Conservation (phyloP, 495 filamentous ascomycete species). For the Cryomyces minteri region DNA sequence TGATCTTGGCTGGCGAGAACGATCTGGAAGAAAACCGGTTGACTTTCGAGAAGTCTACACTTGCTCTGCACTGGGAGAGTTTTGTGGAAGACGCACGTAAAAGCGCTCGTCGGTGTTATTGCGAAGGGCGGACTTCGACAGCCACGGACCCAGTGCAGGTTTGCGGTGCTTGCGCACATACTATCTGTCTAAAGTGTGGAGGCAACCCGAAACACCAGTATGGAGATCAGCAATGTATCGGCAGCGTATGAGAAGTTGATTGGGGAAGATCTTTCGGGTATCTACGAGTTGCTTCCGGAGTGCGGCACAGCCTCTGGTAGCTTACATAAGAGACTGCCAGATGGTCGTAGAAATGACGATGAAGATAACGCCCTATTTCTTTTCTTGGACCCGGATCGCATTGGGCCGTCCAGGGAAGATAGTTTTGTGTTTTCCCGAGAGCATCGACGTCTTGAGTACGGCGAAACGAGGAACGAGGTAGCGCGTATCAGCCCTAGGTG, state of each 20-base stretch:
- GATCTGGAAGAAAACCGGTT: too few species aligned
- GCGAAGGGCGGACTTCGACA: constrained; percentile 32
- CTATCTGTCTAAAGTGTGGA: constrained; percentile 33
- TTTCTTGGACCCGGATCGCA: constrained; percentile 42
- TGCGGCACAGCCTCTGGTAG: constrained; percentile 50
- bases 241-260: constrained; percentile 16
- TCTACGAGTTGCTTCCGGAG: constrained; percentile 33
- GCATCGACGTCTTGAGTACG: constrained; percentile 29
- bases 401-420: constrained; percentile 30
- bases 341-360: not conserved
- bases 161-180: constrained; percentile 36
- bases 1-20: too few species aligned
- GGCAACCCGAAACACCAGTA: constrained; percentile 39
- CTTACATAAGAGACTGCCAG: constrained; percentile 29
- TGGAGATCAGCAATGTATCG: constrained; percentile 4
- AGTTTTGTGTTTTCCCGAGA: constrained; percentile 44
- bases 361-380: constrained; percentile 31
- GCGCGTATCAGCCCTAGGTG: not conserved
- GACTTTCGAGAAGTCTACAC: too few species aligned
- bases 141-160: constrained; percentile 20
- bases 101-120: constrained; percentile 27
- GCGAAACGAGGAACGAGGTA: constrained; percentile 20
- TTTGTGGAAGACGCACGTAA: too few species aligned
- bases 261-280: constrained; percentile 30
- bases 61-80: too few species aligned